These are phyloP conservation scores for Pichia rugopelliculosa DNA, from an alignment of 805 yeast species.

Conservation along the genomic window DNA sequence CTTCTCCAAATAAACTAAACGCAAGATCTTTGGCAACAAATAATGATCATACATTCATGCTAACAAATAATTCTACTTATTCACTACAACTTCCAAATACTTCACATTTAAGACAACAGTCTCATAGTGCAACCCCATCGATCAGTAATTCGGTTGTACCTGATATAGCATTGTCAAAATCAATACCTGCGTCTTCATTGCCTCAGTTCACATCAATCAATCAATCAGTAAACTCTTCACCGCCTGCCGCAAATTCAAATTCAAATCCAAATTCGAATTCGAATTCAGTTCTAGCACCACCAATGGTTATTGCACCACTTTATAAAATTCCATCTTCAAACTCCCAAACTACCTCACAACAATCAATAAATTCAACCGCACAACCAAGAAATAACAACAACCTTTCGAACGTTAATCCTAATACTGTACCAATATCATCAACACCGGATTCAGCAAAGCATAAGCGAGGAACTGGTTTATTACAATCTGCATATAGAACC, in stretches of 20 bases:
- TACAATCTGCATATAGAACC: constrained; percentile 4
- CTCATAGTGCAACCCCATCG: constrained; percentile 4
- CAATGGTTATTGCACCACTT: constrained; percentile 8
- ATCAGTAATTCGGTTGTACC: not conserved
- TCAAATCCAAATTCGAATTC: not conserved
- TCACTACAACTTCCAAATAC: not conserved
- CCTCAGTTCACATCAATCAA: constrained; percentile 3
- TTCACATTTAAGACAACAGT: not conserved
- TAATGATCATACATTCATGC: constrained; percentile 6
- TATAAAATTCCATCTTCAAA: constrained; percentile 1
- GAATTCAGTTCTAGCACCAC: constrained; percentile 6
- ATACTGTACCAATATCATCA: not conserved
- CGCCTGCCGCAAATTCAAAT: not conserved
- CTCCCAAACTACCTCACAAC: not conserved
- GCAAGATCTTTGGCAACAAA: constrained; percentile 6
- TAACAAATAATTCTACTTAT: not conserved
- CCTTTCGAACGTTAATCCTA: not conserved
- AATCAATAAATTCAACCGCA: not conserved
- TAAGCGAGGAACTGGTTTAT: constrained; percentile 3
- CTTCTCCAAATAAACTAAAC: constrained; percentile 4
- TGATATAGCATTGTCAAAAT: not conserved
- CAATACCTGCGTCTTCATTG: not conserved
- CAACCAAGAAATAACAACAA: not conserved
- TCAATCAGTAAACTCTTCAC: not conserved
- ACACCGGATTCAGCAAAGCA: not conserved